Conservation (phyloP, 805 yeast genomes). For the Lipomyces lipofer region DNA sequence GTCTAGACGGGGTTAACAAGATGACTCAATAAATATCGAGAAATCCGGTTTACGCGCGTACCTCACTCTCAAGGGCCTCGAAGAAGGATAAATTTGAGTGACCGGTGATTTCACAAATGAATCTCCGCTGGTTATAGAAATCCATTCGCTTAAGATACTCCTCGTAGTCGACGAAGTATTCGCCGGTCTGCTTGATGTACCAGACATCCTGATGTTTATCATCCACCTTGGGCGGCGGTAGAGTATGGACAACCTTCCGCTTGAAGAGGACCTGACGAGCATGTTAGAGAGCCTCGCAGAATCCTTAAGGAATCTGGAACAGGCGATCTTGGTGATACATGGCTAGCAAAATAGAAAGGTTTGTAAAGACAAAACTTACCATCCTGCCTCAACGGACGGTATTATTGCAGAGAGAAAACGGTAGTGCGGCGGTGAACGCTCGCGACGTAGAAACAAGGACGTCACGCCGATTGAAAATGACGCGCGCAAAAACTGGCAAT, state of each 20-base stretch:
- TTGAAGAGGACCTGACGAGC: conserved; percentile 41
- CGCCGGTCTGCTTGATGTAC: conserved; percentile 80
- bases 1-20: no score
- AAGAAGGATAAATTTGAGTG: conserved; percentile 87
- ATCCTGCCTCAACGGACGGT: background rate
- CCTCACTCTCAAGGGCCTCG: conserved; percentile 84
- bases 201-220: conserved; percentile 56
- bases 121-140: conserved; percentile 55
- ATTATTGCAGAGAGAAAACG: background rate
- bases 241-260: conserved; percentile 38
- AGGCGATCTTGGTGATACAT: no score
- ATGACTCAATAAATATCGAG: background rate
- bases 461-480: no score
- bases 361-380: background rate
- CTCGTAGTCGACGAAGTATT: conserved; percentile 79
- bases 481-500: background rate
- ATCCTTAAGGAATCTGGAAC: background rate
- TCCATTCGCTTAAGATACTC: conserved; percentile 59
- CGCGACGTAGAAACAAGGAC: background rate
- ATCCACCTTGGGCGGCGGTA: conserved; percentile 32
- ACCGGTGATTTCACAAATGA: conserved; percentile 95
- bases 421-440: background rate
- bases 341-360: background rate
- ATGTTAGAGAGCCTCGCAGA: no score
- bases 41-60: no score